These are phyloP conservation scores for Dioscorea alata DNA, from an alignment of 106 monocot species.

Conservation along the genomic window DNA sequence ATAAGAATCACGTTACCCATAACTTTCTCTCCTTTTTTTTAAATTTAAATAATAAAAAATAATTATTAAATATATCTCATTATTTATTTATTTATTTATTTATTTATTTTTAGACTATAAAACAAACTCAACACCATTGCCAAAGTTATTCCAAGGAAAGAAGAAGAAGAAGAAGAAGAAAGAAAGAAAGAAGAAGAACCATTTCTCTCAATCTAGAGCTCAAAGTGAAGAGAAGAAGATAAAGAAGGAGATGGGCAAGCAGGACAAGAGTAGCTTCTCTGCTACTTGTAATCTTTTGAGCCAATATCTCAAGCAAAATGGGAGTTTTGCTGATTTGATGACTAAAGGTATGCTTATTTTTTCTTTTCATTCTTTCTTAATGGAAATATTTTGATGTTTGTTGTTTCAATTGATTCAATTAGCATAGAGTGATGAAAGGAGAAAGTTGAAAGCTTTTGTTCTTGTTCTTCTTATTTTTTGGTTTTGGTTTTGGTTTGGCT, in stretches of 20 bases:
- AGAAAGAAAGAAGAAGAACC: not conserved
- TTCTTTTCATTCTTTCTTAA: not conserved
- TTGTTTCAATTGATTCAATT: too few species aligned
- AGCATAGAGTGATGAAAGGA: too few species aligned
- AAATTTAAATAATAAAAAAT: too few species aligned
- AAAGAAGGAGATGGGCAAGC: slow-evolving; percentile 10
- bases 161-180: not conserved
- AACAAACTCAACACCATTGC: too few species aligned
- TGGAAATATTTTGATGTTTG: not conserved
- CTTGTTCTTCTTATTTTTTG: too few species aligned
- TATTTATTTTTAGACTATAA: not conserved
- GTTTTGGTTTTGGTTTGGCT: too few species aligned
- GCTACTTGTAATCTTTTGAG: slow-evolving; percentile 55
- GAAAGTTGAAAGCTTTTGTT: too few species aligned
- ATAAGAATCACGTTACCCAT: not conserved
- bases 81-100: too few species aligned
- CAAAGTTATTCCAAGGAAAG: too few species aligned
- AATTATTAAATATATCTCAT: too few species aligned
- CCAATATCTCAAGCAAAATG: slow-evolving; percentile 57
- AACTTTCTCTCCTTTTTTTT: not conserved
- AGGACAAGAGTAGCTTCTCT: slow-evolving; percentile 40
- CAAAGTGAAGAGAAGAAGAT: not conserved
- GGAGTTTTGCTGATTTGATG: slow-evolving; percentile 24
- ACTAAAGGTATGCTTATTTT: slow-evolving; percentile 19
- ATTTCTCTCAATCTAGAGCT: too few species aligned